A percentile compares a stretch with the other conserved stretches of the same genome.
These are phyloP conservation scores for Colletotrichum sublineola DNA, from an alignment of 2,329 filamentous ascomycete genomes.

Conservation along the genomic window DNA sequence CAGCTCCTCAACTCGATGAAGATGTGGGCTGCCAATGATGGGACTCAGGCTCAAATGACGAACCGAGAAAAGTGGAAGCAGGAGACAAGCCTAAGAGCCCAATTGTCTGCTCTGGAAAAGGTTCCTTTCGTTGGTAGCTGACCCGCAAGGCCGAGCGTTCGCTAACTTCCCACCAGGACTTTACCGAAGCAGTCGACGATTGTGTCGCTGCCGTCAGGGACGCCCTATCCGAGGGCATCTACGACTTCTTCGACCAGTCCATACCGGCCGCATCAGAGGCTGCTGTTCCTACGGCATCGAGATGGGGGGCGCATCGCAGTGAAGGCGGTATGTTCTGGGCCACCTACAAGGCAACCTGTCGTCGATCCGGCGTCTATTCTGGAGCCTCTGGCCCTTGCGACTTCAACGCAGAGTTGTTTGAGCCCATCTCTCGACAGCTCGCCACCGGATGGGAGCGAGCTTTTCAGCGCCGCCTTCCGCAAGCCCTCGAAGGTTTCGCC, in stretches of 20 bases:
- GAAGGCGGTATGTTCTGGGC: slow-evolving; percentile 45
- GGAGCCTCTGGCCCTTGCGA: slow-evolving; percentile 43
- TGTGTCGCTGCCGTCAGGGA: slow-evolving; percentile 42
- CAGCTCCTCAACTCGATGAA: slow-evolving; percentile 46
- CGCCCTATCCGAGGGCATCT: slow-evolving; percentile 44
- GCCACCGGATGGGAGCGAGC: slow-evolving; percentile 46
- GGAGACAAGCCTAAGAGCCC: slow-evolving; percentile 36
- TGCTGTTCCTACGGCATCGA: slow-evolving; percentile 42
- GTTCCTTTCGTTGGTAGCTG: not conserved
- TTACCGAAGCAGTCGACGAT: slow-evolving; percentile 39
- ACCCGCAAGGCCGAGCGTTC: not conserved
- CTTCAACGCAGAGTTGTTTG: slow-evolving; percentile 48
- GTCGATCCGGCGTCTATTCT: slow-evolving; percentile 43
- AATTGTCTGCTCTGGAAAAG: slow-evolving; percentile 40
- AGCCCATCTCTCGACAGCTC: slow-evolving; percentile 44
- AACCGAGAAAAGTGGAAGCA: slow-evolving; percentile 42
- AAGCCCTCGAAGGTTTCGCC: slow-evolving; percentile 28
- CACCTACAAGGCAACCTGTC: slow-evolving; percentile 48
- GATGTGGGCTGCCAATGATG: slow-evolving; percentile 46
- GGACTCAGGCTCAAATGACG: slow-evolving; percentile 39
- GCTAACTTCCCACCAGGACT: slow-evolving; percentile 37
- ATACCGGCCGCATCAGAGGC: slow-evolving; percentile 42
- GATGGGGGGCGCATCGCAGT: slow-evolving; percentile 44
- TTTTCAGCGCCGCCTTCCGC: slow-evolving; percentile 46
- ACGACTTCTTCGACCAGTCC: slow-evolving; percentile 43